Evolutionary conservation across 768 basidiomycete species (phyloP).

Genomic region (Dentipellis fragilis): DNA sequence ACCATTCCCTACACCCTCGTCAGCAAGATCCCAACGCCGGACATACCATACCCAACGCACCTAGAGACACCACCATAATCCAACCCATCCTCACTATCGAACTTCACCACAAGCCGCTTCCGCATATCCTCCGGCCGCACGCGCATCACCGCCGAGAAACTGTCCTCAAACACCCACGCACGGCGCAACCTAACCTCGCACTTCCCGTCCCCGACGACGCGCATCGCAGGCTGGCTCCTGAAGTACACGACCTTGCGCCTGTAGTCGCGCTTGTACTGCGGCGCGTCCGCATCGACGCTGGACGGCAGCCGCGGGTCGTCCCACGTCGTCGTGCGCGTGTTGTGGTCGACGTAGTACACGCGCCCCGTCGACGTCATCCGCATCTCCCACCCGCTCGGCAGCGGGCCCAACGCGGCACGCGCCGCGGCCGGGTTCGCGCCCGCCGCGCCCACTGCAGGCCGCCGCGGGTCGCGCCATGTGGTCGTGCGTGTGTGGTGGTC

Average conservation of each 20-base stretch:
- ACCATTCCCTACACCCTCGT: constrained; percentile 57
- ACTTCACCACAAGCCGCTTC: constrained; percentile 60
- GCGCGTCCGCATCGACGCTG: constrained; percentile 75
- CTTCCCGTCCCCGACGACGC: constrained; percentile 57
- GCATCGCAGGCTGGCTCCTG: constrained; percentile 81
- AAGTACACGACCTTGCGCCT: constrained; percentile 88
- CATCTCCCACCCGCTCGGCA: constrained; percentile 96
- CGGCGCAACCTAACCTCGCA: constrained; percentile 82
- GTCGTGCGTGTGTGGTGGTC: constrained; percentile 80
- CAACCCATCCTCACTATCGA: constrained; percentile 72
- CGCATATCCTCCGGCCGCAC: constrained; percentile 63
- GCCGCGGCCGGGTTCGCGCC: constrained; percentile 30
- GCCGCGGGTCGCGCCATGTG: constrained; percentile 85
- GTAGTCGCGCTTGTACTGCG: constrained; percentile 95
- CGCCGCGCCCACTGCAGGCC: constrained; percentile 38
- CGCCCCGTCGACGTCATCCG: constrained; percentile 73
- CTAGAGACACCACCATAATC: constrained; percentile 74
- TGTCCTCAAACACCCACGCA: constrained; percentile 76
- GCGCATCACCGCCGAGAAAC: constrained; percentile 78
- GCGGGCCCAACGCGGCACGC: constrained; percentile 49
- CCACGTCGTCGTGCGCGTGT: constrained; percentile 83
- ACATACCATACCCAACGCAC: constrained; percentile 23
- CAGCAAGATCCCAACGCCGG: background rate
- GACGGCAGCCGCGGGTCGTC: constrained; percentile 85
- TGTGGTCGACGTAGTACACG: constrained; percentile 92